Base-by-base conservation (phyloP, 768 basidiomycete species). In the Boletus bicolor region DNA sequence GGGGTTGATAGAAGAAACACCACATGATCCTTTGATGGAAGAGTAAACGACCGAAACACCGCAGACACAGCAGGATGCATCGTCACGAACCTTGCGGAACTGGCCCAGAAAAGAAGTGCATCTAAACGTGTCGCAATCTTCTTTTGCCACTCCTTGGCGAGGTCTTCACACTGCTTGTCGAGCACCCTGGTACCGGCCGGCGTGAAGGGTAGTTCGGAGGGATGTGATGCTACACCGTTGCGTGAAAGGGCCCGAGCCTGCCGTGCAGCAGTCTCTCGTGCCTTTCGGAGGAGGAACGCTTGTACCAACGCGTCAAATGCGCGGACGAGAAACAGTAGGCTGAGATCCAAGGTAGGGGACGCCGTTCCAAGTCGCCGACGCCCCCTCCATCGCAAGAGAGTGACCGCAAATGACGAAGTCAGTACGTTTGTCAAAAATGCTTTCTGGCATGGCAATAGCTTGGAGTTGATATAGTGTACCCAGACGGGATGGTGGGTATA, bases 1-100 rank as follows among this genome's bases (percentile, higher is more conserved):
- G 75, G 5, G 89, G 88, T 64, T 85, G 76, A 62, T 92, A 91
- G 67, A 89, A 85, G 70, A 88, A 92, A 62, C 89, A 91, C 90
- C 90, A 91, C 88, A 91, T 91, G 51, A 91, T 90, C 64, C 90
- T 91, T 65, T 42, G 21, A 28, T 52, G 38, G 34, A 35, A 65
- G 51, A 52, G 24, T 56, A 26, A 52, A 44, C 36, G 34, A 28
- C 15, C 19, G 24, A 32, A 49, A 26, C 15, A 14, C 35, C 7
- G 2, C 7, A 41, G 39, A 44, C n/a, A 39, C 37, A 11, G 26
- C 14, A 12, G 7, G 35, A 41, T 44, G 52, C 11, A 49, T 19
- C 3, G 12, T 43, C 37, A 69, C 76, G 32, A 56, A 89, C 89
- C 89, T 83, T 34, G 88, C 85, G 56, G 87, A 88, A 61, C 83